A percentile compares a stretch with the other conserved stretches of the same genome.
phyloP scores from a whole-genome alignment of 2,329 filamentous ascomycete genomes.

The Aspergillus sp. region DNA sequence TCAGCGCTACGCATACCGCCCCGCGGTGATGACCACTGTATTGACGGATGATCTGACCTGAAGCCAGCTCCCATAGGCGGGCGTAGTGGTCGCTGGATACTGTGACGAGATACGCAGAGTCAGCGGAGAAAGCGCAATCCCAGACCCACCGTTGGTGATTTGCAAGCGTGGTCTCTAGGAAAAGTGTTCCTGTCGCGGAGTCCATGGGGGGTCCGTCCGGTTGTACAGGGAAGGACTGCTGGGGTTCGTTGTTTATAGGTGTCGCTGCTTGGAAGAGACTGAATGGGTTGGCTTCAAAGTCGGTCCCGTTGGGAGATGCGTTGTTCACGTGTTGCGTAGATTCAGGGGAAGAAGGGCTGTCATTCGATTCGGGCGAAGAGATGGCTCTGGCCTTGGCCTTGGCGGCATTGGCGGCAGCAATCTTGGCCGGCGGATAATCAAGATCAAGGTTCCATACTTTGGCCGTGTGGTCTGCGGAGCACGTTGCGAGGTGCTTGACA shows the following conservation, averaged over 20 bases:
- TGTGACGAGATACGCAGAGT: conserved; percentile 89
- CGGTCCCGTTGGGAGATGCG: conserved; percentile 24
- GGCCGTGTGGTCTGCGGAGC: conserved; percentile 89
- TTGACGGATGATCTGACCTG: conserved; percentile 86
- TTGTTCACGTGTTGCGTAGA: conserved; percentile 23
- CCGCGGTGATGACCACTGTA: conserved; percentile 94
- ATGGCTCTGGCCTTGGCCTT: conserved; percentile 22
- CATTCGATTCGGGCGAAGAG: conserved; percentile 14
- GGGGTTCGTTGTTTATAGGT: conserved; percentile 28
- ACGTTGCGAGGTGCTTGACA: conserved; percentile 90
- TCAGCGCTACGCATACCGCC: conserved; percentile 87
- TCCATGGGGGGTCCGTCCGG: conserved; percentile 45
- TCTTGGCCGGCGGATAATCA: conserved; percentile 50
- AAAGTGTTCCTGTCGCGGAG: conserved; percentile 58
- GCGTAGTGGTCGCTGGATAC: conserved; percentile 94
- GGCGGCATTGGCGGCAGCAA: conserved; percentile 30
- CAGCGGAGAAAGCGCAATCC: conserved; percentile 94
- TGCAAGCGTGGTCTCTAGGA: conserved; percentile 81
- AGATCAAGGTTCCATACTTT: conserved; percentile 94
- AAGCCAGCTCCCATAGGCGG: conserved; percentile 82
- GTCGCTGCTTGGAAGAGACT: conserved; percentile 30
- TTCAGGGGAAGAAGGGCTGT: conserved; percentile 20
- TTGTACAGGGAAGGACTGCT: conserved; percentile 36
- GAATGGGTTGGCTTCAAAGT: conserved; percentile 26
- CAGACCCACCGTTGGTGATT: conserved; percentile 96